Percentiles rank a stretch among this genome's conserved stretches.
Conservation (phyloP, 2,329 filamentous ascomycete genomes). For the Aureobasidium pullulans region DNA sequence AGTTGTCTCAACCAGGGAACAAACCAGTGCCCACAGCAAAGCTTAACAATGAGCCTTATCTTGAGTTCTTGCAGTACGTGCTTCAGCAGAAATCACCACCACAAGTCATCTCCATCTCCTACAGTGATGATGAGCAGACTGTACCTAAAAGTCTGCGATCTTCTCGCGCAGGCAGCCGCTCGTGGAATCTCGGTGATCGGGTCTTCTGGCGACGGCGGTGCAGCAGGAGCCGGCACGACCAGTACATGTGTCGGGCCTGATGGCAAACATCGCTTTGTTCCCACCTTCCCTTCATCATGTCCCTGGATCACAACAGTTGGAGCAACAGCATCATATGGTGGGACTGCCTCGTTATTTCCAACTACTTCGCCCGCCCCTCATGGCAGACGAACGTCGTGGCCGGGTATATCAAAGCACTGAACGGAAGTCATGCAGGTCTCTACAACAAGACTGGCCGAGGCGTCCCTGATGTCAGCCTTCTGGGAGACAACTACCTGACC, state of each 20-base stretch:
- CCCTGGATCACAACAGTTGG: constrained; percentile 25
- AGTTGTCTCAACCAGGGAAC: no score
- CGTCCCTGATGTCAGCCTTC: constrained; percentile 34
- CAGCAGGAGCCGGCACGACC: constrained; percentile 18
- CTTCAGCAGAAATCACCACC: constrained; percentile 40
- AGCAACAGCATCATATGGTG: constrained; percentile 23
- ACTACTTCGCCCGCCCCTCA: constrained; percentile 25
- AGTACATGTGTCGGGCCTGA: constrained; percentile 31
- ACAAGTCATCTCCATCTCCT: constrained; percentile 53
- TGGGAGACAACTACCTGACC: constrained; percentile 21
- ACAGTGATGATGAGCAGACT: constrained; percentile 52
- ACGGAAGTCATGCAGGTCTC: constrained; percentile 18
- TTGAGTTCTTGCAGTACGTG: constrained; percentile 28
- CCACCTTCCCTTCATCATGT: constrained; percentile 25
- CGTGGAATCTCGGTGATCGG: constrained; percentile 43
- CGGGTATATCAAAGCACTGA: constrained; percentile 26
- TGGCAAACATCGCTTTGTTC: constrained; percentile 37
- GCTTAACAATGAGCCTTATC: no score
- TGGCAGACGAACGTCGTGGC: constrained; percentile 33
- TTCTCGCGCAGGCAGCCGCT: constrained; percentile 44
- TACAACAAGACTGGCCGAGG: constrained; percentile 24
- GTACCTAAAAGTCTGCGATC: constrained; percentile 46
- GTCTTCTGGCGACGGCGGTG: constrained; percentile 38
- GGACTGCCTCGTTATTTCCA: constrained; percentile 21
- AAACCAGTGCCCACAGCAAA: no score